Evolutionary conservation across 306 rosid genomes (phyloP), one percentile per base, ranked within the genome.

Genomic region (Prunus persica): DNA sequence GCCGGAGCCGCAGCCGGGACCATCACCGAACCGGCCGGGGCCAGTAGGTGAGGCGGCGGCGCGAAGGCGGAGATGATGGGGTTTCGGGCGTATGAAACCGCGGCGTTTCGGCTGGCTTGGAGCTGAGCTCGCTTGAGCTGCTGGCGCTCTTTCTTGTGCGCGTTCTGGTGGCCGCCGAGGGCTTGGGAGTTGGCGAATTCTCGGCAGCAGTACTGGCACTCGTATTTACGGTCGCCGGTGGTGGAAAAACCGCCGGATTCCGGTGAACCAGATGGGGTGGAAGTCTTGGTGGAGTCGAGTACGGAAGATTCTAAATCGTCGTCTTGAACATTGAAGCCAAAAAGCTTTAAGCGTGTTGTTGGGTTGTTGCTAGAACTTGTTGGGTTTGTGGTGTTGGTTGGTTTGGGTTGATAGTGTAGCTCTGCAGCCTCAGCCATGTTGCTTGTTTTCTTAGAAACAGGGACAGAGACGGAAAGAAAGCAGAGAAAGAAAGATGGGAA

Each of bases 151-250:
- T 95, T 95, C 85, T 92, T 92, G 89, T 95, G 99, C 1, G 99
- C 99, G 90, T 95, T 95, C 41, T 95, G 99, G 82, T 95, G 99
- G 10, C 99, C 99, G 0, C 99, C 99, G 50, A 95, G 93, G 4
- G 99, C 99, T 80, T 95, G 99, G 28, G 99, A 95, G 71, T 95
- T 95, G 16, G 96, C 97, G 69, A 95, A 95, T 84, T 95, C 97
- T 3, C 99, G 78, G 80, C 88, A 89, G 65, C 99, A 95, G 84
- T 95, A 95, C 69, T 92, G 99, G 41, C 99, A 95, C 96, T 92
- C 99, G 82, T 85, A 95, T 80, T 91, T 95, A 46, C 99, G 81
- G 69, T 91, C 97, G 7, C 87, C 86, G 85, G 93, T 69, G 24
- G 90, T 73, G 11, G 91, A 81, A 13, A 87, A 84, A 0, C 67